Conservation (phyloP, 352 stramenopile species). For the Globisporangium acanthophoron region DNA sequence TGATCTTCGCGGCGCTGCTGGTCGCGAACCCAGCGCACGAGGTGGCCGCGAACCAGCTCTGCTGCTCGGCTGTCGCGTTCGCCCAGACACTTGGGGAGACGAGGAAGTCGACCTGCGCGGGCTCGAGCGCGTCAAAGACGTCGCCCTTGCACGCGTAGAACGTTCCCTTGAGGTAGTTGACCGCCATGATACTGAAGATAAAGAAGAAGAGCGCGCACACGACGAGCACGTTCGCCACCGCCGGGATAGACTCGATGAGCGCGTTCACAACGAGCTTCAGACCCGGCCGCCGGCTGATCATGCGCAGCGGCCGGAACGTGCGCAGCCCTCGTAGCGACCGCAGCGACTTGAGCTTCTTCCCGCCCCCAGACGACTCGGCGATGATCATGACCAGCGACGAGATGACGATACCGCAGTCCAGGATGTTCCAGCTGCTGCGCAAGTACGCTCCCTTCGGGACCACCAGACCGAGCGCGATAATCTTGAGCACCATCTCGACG, state of each 20-base stretch:
- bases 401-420: constrained; percentile 87
- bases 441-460: constrained; percentile 73
- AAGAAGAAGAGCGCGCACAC: constrained; percentile 92
- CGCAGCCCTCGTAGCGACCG: constrained; percentile 78
- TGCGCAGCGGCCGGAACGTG: constrained; percentile 87
- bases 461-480: constrained; percentile 79
- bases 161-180: constrained; percentile 92
- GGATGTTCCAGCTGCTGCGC: constrained; percentile 82
- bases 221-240: constrained; percentile 86
- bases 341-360: constrained; percentile 64
- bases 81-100: constrained; percentile 33
- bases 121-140: constrained; percentile 36
- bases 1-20: constrained; percentile 20
- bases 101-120: constrained; percentile 40
- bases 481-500: constrained; percentile 88
- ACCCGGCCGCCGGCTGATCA: constrained; percentile 84
- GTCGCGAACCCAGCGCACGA: constrained; percentile 32
- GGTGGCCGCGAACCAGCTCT: constrained; percentile 48
- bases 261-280: constrained; percentile 91
- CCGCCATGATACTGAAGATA: constrained; percentile 94
- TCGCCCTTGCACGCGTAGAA: constrained; percentile 81
- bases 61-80: constrained; percentile 21
- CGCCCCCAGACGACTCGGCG: constrained; percentile 30
- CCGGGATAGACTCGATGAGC: constrained; percentile 85
- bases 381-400: constrained; percentile 71